A percentile compares a stretch with the other conserved stretches of the same genome.
These are phyloP conservation scores for Aspergillus brunneoviolaceus DNA, from an alignment of 2,329 filamentous ascomycete species.

Conservation along the genomic window DNA sequence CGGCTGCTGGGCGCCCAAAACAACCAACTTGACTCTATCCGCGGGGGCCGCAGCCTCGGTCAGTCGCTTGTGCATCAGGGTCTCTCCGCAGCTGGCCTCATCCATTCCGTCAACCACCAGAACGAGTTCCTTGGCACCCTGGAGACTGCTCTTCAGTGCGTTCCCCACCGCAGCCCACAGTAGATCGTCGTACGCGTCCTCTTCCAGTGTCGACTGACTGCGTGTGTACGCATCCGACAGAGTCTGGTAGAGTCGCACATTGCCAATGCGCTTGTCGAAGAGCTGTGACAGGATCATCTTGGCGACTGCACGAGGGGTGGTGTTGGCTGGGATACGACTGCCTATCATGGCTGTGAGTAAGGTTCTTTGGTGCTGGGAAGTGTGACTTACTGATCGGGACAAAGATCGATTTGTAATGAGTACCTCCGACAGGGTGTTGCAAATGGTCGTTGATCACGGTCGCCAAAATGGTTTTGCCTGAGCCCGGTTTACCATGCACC, in stretches of 20 bases:
- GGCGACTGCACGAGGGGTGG: constrained; percentile 31
- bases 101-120: constrained; percentile 42
- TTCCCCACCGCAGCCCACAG: constrained; percentile 36
- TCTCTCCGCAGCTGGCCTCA: constrained; percentile 34
- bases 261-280: constrained; percentile 39
- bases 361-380: not conserved
- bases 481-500: constrained; percentile 44
- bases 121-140: constrained; percentile 35
- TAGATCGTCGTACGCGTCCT: constrained; percentile 33
- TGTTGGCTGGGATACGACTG: constrained; percentile 31
- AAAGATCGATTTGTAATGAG: constrained; percentile 35
- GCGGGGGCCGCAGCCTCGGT: constrained; percentile 21
- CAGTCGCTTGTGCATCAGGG: constrained; percentile 28
- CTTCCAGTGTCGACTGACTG: constrained; percentile 21
- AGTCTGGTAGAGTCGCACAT: constrained; percentile 36
- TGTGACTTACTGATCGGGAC: constrained; percentile 35
- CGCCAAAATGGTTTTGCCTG: constrained; percentile 40
- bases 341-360: constrained; percentile 18
- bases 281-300: constrained; percentile 40
- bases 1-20: constrained; percentile 27
- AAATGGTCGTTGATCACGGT: constrained; percentile 42
- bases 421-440: constrained; percentile 38
- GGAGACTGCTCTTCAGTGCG: constrained; percentile 28
- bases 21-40: constrained; percentile 30
- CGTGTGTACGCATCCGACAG: constrained; percentile 33